A percentile compares a stretch with the other conserved stretches of the same genome.
Conservation (phyloP, 352 stramenopile genomes). For the Bremia lactucae region DNA sequence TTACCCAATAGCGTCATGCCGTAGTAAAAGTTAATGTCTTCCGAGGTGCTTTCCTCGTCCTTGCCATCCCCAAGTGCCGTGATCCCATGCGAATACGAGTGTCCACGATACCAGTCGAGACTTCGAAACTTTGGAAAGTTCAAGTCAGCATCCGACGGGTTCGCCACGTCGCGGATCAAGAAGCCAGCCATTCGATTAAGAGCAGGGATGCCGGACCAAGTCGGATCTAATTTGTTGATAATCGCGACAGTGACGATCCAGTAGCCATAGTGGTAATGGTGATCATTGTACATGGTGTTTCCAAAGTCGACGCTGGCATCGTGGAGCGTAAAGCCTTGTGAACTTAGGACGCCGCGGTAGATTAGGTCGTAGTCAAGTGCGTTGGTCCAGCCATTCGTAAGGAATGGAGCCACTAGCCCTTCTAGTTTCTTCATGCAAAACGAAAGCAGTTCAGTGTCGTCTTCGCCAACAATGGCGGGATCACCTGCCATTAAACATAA, state of each 20-base stretch:
- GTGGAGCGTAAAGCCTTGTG: slow-evolving; percentile 29
- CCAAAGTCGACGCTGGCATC: slow-evolving; percentile 39
- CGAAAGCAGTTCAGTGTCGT: slow-evolving; percentile 30
- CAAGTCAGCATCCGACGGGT: slow-evolving; percentile 26
- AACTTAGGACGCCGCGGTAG: slow-evolving; percentile 36
- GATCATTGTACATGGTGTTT: slow-evolving; percentile 49
- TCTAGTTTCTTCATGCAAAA: slow-evolving; percentile 30
- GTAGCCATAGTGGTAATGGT: slow-evolving; percentile 47
- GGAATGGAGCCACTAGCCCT: slow-evolving; percentile 24
- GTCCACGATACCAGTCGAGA: slow-evolving; percentile 38
- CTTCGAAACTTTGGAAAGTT: slow-evolving; percentile 34
- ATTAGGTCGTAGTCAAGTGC: slow-evolving; percentile 34
- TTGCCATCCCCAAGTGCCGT: slow-evolving; percentile 33
- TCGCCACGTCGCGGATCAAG: slow-evolving; percentile 33
- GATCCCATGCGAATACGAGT: slow-evolving; percentile 43
- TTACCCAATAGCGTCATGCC: slow-evolving; percentile 29
- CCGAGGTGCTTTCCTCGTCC: slow-evolving; percentile 39
- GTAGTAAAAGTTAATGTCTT: slow-evolving; percentile 43
- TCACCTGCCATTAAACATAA: slow-evolving; percentile 40
- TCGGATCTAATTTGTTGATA: slow-evolving; percentile 33
- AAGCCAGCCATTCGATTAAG: slow-evolving; percentile 30
- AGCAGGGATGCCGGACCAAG: slow-evolving; percentile 19
- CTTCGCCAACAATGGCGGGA: slow-evolving; percentile 22
- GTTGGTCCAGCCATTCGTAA: slow-evolving; percentile 34
- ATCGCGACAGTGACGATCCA: slow-evolving; percentile 28